A percentile compares a stretch with the other conserved stretches of the same genome.
These are phyloP conservation scores for Sporothrix variecibatus DNA, from an alignment of 2,329 filamentous ascomycete genomes.

Conservation along the genomic window DNA sequence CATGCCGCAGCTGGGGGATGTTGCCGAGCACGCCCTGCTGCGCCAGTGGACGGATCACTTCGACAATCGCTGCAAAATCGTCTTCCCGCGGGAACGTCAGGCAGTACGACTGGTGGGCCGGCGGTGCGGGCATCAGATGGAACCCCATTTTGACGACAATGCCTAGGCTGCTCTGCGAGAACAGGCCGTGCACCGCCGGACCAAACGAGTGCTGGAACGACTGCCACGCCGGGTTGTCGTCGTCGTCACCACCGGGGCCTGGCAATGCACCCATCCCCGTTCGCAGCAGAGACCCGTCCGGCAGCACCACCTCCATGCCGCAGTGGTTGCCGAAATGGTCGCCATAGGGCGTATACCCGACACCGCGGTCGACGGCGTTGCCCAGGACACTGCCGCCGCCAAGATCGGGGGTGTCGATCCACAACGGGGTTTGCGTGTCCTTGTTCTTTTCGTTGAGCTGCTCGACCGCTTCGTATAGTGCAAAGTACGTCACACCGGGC, in stretches of 20 bases:
- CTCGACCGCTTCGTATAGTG: conserved; percentile 53
- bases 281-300: conserved; percentile 46
- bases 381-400: conserved; percentile 48
- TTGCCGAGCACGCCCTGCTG: conserved; percentile 45
- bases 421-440: conserved; percentile 40
- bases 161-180: conserved; percentile 54
- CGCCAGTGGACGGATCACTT: conserved; percentile 41
- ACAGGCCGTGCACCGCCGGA: conserved; percentile 48
- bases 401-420: conserved; percentile 47
- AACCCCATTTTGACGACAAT: conserved; percentile 59
- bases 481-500: conserved; percentile 57
- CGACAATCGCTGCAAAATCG: conserved; percentile 41
- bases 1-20: conserved; percentile 47
- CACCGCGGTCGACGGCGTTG: conserved; percentile 49
- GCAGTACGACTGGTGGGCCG: conserved; percentile 43
- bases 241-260: conserved; percentile 34
- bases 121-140: conserved; percentile 42
- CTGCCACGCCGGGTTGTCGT: conserved; percentile 44
- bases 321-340: conserved; percentile 44
- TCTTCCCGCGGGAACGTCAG: conserved; percentile 43
- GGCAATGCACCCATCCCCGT: conserved; percentile 52
- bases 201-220: conserved; percentile 45
- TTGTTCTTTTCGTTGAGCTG: conserved; percentile 33
- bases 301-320: conserved; percentile 41
- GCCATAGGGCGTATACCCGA: conserved; percentile 49